phyloP scores from a whole-genome alignment of 768 basidiomycete species.

The Russula vinacea region DNA sequence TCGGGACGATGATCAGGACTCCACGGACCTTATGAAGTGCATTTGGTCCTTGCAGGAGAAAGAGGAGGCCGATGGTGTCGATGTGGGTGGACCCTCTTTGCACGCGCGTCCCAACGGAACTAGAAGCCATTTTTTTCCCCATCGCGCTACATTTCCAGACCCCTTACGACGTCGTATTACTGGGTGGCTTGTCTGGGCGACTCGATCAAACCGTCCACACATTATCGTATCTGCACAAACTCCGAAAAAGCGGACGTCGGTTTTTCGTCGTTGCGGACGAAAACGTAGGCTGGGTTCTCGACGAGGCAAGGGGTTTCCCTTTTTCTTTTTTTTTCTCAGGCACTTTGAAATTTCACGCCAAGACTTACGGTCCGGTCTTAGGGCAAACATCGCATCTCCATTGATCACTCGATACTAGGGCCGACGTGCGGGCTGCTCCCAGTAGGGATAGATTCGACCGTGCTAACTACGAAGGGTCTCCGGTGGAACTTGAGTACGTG shows the following conservation, averaged over 20 bases:
- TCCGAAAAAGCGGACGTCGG: conserved; percentile 54
- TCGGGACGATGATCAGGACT: conserved; percentile 68
- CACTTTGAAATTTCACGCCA: conserved; percentile 1
- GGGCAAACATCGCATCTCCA: conserved; percentile 78
- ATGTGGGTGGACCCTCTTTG: conserved; percentile 37
- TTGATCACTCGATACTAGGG: conserved; percentile 73
- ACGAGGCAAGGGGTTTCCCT: conserved; percentile 49
- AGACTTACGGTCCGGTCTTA: conserved; percentile 35
- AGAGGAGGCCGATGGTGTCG: conserved; percentile 45
- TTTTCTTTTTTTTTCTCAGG: neutral
- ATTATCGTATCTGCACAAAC: conserved; percentile 78
- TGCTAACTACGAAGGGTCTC: conserved; percentile 79
- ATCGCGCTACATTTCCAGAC: conserved; percentile 4
- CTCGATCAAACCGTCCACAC: conserved; percentile 94
- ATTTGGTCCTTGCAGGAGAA: conserved; percentile 56
- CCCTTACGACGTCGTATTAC: conserved; percentile 68
- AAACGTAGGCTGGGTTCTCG: conserved; percentile 86
- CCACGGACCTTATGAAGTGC: conserved; percentile 98
- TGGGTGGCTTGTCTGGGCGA: conserved; percentile 88
- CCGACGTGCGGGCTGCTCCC: conserved; percentile 95
- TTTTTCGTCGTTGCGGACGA: conserved; percentile 87
- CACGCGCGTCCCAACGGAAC: neutral
- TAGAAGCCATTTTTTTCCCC: neutral
- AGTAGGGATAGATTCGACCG: conserved; percentile 72
- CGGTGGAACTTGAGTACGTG: conserved; percentile 83